Evolutionary conservation across 164 flowering plant genomes (phyloP), one percentile per base, ranked within the genome.

Genomic region (Tetrastigma voinierianum): DNA sequence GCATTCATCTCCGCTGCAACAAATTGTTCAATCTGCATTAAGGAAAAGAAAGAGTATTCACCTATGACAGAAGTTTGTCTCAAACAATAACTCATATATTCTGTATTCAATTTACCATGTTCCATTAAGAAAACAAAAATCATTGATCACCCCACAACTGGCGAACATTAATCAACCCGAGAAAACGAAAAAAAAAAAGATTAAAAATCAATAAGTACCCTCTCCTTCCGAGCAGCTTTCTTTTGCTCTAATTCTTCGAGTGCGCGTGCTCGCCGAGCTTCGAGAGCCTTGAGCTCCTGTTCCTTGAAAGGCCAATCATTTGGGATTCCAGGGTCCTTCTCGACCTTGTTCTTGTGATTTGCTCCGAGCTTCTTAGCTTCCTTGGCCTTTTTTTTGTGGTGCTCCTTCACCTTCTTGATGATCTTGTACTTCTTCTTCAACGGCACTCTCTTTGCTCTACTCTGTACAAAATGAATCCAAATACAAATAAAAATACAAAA

Each of bases 301-400:
- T n/a, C 99, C 90, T 89, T 90, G 69, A 93, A 90, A 10, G 98
- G 98, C 97, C 98, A 93, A 23, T 92, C 97, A 72, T 93, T 93
- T 48, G 97, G 96, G 63, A 93, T 93, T 15, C 98, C 99, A 0
- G 97, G 98, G 65, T 90, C 98, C 80, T 96, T 96, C n/a, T n/a
- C 98, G 12, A 84, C 89, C 80, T 84, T 89, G 6, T 53, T 66
- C 73, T 75, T 86, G 13, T 68, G 62, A 11, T 78, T 76, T 5
- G 74, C 7, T 0, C 86, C 88, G 14, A 81, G 81, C 78, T 91
- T 96, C 84, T 93, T 96, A 1, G 97, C 99, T 53, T 93, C 96
- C 77, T 96, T 93, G 1, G 96, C 96, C 78, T 96, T 93, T 90
- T 95, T 95, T 75, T 75, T 87, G 69, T 93, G 96, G 65, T 96